phyloP scores from a whole-genome alignment of 805 yeast genomes.

The Ogataea degrootiae region DNA sequence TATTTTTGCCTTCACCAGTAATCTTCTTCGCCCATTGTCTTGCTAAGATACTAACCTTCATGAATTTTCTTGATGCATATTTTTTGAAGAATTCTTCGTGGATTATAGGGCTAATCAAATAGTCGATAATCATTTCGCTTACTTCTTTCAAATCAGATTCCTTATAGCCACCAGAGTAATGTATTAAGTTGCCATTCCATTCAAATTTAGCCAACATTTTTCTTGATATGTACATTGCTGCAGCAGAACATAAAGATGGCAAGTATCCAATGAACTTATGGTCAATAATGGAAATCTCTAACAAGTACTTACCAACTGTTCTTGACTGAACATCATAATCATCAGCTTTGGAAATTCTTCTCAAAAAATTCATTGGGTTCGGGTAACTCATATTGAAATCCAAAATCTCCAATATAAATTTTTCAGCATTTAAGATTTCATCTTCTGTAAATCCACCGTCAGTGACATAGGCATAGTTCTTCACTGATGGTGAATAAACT shows the following conservation, averaged over 20 bases:
- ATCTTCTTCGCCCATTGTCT: conserved; percentile 78
- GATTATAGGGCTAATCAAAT: conserved; percentile 70
- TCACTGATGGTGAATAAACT: conserved; percentile 80
- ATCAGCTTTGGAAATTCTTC: conserved; percentile 88
- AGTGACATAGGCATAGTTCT: conserved; percentile 81
- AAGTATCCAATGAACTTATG: conserved; percentile 65
- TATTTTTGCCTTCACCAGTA: conserved; percentile 40
- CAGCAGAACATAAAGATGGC: conserved; percentile 81
- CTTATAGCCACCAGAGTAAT: conserved; percentile 86
- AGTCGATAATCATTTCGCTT: conserved; percentile 69
- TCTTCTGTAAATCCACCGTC: conserved; percentile 80
- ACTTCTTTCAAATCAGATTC: conserved; percentile 69
- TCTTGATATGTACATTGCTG: conserved; percentile 81
- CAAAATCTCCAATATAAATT: conserved; percentile 65
- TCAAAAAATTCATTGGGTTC: conserved; percentile 82
- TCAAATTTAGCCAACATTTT: conserved; percentile 59
- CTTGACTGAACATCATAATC: conserved; percentile 80
- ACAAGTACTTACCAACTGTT: conserved; percentile 76
- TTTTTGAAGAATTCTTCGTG: conserved; percentile 93
- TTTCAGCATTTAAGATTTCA: conserved; percentile 80
- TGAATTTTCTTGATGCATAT: conserved; percentile 81
- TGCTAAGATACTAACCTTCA: conserved; percentile 78
- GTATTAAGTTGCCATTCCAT: conserved; percentile 85
- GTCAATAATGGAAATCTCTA: conserved; percentile 75
- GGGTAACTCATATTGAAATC: conserved; percentile 78